phyloP scores from a whole-genome alignment of 2,329 filamentous ascomycete genomes.

The Podosphaera xanthii region DNA sequence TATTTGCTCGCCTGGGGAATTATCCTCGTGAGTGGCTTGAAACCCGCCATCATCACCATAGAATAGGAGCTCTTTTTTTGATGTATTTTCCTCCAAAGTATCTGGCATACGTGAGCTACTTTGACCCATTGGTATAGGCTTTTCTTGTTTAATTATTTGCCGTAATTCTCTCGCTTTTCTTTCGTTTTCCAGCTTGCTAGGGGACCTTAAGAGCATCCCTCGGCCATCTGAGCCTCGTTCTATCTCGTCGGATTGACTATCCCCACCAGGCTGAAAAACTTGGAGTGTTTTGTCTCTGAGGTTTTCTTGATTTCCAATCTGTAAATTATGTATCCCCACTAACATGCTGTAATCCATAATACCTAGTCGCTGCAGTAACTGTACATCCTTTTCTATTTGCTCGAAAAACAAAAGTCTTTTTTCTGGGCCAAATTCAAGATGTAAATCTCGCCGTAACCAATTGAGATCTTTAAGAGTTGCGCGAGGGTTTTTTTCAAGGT shows the following conservation, averaged over 20 bases:
- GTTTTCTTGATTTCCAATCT: constrained; percentile 85
- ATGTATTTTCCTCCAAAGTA: constrained; percentile 54
- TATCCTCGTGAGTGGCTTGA: constrained; percentile 76
- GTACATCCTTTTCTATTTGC: constrained; percentile 73
- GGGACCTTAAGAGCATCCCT: constrained; percentile 57
- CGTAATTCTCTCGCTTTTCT: constrained; percentile 78
- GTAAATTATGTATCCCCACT: constrained; percentile 78
- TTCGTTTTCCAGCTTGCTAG: constrained; percentile 78
- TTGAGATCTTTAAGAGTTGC: constrained; percentile 94
- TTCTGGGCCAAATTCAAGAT: constrained; percentile 68
- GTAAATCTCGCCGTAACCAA: constrained; percentile 69
- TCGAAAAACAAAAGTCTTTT: constrained; percentile 78
- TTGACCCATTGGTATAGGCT: constrained; percentile 79
- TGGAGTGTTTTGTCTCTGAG: constrained; percentile 71
- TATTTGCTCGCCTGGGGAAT: constrained; percentile 65
- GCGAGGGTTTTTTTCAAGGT: constrained; percentile 67
- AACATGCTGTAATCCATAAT: constrained; percentile 99
- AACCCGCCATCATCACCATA: constrained; percentile 89
- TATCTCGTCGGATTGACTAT: constrained; percentile 31
- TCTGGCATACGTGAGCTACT: constrained; percentile 72
- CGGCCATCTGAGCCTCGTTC: constrained; percentile 15
- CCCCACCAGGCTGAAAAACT: constrained; percentile 78
- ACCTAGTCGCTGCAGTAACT: constrained; percentile 62
- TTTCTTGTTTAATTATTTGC: constrained; percentile 78
- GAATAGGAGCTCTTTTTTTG: constrained; percentile 53